Percentiles rank a stretch among this genome's conserved stretches.
Conservation (phyloP, 169 alveolate species). For the Hepatocystis sp. region DNA sequence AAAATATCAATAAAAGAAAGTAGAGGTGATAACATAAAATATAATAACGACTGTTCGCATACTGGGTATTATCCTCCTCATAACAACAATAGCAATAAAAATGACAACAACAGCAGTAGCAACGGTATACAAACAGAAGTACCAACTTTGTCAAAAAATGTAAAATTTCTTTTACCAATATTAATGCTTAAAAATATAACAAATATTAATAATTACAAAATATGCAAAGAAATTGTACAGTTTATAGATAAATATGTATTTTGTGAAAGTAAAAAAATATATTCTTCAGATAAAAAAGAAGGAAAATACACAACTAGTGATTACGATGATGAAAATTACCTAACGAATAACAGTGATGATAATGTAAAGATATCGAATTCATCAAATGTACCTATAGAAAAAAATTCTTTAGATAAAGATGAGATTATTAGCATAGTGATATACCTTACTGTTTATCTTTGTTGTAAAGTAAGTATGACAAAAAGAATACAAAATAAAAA, state of each 20-base stretch:
- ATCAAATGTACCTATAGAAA: not conserved
- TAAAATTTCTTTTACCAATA: conserved; percentile 24
- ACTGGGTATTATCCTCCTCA: too few species aligned
- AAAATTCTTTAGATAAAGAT: conserved; percentile 1
- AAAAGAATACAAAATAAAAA: conserved; percentile 39
- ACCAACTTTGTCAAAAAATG: not conserved
- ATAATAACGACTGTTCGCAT: too few species aligned
- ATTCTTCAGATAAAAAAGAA: too few species aligned
- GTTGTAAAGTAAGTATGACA: conserved; percentile 39
- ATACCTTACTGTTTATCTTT: conserved; percentile 24
- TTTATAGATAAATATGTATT: conserved; percentile 14
- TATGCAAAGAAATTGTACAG: conserved; percentile 15
- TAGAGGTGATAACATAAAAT: too few species aligned
- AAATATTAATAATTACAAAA: conserved; percentile 28
- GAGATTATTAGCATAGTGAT: conserved; percentile 38
- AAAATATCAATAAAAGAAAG: too few species aligned
- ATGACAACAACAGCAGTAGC: too few species aligned
- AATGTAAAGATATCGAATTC: too few species aligned
- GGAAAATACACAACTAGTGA: too few species aligned
- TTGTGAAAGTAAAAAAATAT: too few species aligned
- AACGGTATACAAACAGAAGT: too few species aligned
- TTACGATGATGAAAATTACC: too few species aligned
- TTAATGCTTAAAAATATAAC: conserved; percentile 17
- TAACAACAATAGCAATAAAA: too few species aligned
- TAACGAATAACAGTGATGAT: not conserved